Evolutionary conservation across 2,329 filamentous ascomycete genomes (phyloP).

Genomic region (Atkinsonella texensis): DNA sequence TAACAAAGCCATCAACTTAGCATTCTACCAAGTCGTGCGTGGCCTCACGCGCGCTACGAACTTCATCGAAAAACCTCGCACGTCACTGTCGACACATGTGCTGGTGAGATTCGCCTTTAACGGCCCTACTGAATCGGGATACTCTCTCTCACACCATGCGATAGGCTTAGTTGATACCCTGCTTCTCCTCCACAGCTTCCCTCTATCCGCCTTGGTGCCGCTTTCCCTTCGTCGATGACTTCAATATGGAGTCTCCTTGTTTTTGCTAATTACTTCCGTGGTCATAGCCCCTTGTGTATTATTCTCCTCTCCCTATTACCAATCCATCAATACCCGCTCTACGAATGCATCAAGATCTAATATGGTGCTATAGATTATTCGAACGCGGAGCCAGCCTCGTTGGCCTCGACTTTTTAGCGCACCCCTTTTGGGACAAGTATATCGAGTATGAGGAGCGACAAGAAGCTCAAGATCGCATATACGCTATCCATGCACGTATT

Average conservation of each 20-base stretch:
- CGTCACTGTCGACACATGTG: constrained; percentile 26
- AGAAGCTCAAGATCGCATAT: constrained; percentile 74
- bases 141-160: constrained; percentile 53
- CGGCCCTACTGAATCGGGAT: constrained; percentile 44
- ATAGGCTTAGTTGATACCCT: constrained; percentile 45
- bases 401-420: constrained; percentile 84
- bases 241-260: constrained; percentile 21
- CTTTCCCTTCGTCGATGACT: constrained; percentile 21
- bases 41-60: constrained; percentile 24
- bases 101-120: constrained; percentile 64
- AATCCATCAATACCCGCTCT: not conserved
- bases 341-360: constrained; percentile 13
- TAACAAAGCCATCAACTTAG: constrained; percentile 42
- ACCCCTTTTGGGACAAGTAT: constrained; percentile 99
- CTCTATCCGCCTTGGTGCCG: constrained; percentile 18
- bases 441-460: constrained; percentile 91
- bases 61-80: constrained; percentile 19
- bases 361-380: constrained; percentile 58
- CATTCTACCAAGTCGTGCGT: constrained; percentile 26
- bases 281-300: constrained; percentile 44
- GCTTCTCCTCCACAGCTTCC: constrained; percentile 26
- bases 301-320: constrained; percentile 26
- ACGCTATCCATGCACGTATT: constrained; percentile 68
- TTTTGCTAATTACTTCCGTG: constrained; percentile 38
- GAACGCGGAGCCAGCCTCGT: constrained; percentile 78